Evolutionary conservation across 1,284 basidiomycete species (phyloP).

Genomic region (Puccinia horiana): DNA sequence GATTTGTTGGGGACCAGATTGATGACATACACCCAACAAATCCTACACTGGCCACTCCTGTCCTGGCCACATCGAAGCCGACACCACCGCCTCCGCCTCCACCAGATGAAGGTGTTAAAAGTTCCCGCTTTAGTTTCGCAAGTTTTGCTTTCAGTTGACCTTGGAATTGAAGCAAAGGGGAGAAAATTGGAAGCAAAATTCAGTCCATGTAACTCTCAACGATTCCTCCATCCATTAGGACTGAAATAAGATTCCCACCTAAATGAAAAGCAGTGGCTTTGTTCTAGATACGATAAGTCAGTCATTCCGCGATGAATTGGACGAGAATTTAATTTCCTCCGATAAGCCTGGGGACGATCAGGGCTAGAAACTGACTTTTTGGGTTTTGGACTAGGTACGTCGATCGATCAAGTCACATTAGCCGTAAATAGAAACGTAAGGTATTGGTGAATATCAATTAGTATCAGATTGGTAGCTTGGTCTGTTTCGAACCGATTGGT

Average conservation of each 20-base stretch:
- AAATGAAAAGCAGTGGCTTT: conserved; percentile 66
- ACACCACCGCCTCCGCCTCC: conserved; percentile 83
- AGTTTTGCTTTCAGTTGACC: conserved; percentile 73
- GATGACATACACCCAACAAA: conserved; percentile 66
- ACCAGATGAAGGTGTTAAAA: conserved; percentile 75
- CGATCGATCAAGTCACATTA: conserved; percentile 58
- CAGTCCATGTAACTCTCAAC: neutral
- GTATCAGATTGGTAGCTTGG: neutral
- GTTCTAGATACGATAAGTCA: conserved; percentile 63
- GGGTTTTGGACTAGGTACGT: conserved; percentile 46
- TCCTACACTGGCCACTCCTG: conserved; percentile 91
- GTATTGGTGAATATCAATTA: neutral
- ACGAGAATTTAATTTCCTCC: neutral
- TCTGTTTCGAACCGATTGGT: conserved; percentile 35
- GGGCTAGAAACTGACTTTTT: conserved; percentile 35
- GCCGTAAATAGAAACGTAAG: neutral
- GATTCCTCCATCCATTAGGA: conserved; percentile 61
- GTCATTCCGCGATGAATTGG: neutral
- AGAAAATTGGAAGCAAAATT: conserved; percentile 50
- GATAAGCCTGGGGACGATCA: neutral
- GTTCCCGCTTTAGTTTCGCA: conserved; percentile 91
- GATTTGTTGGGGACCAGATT: conserved; percentile 72
- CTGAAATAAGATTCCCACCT: conserved; percentile 58
- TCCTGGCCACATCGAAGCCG: conserved; percentile 85
- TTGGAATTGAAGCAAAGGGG: neutral